Percentiles rank a stretch among this genome's conserved stretches.
Conservation (phyloP, 352 stramenopile genomes). For the Globisporangium paddicum region DNA sequence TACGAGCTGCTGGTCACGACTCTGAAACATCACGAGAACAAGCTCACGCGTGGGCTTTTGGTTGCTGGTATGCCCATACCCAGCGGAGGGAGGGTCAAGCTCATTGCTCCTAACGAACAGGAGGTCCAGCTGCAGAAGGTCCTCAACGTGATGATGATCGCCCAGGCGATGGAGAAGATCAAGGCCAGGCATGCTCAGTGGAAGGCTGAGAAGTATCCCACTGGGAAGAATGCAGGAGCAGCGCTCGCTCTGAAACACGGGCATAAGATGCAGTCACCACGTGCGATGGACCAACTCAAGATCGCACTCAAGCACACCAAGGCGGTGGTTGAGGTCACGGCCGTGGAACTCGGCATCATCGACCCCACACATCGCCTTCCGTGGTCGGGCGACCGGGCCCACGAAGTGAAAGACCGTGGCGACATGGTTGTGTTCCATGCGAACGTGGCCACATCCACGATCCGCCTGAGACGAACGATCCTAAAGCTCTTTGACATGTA, state of each 20-base stretch:
- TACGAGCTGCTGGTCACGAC: slow-evolving; percentile 44
- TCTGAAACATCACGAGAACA: slow-evolving; percentile 34
- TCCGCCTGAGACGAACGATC: slow-evolving; percentile 48
- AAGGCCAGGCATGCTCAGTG: slow-evolving; percentile 14
- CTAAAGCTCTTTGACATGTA: slow-evolving; percentile 61
- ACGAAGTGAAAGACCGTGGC: slow-evolving; percentile 7
- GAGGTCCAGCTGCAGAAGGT: slow-evolving; percentile 54
- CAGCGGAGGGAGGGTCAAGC: slow-evolving; percentile 20
- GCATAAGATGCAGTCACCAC: slow-evolving; percentile 9
- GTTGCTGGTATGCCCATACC: slow-evolving; percentile 22
- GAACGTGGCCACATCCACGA: slow-evolving; percentile 41
- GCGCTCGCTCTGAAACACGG: slow-evolving; percentile 1
- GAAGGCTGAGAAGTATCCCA: not conserved
- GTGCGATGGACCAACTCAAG: slow-evolving; percentile 31
- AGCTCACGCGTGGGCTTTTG: slow-evolving; percentile 39
- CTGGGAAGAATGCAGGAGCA: not conserved
- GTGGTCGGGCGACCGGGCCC: slow-evolving; percentile 32
- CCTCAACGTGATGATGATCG: slow-evolving; percentile 36
- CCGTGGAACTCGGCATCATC: slow-evolving; percentile 39
- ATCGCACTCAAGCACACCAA: slow-evolving; percentile 41
- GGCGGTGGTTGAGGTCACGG: slow-evolving; percentile 44
- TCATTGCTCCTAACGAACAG: slow-evolving; percentile 29
- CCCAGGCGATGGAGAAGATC: slow-evolving; percentile 32
- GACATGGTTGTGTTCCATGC: slow-evolving; percentile 39
- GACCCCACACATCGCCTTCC: slow-evolving; percentile 27